phyloP scores from a whole-genome alignment of 331 rosid species.

The Cydonia oblonga region DNA sequence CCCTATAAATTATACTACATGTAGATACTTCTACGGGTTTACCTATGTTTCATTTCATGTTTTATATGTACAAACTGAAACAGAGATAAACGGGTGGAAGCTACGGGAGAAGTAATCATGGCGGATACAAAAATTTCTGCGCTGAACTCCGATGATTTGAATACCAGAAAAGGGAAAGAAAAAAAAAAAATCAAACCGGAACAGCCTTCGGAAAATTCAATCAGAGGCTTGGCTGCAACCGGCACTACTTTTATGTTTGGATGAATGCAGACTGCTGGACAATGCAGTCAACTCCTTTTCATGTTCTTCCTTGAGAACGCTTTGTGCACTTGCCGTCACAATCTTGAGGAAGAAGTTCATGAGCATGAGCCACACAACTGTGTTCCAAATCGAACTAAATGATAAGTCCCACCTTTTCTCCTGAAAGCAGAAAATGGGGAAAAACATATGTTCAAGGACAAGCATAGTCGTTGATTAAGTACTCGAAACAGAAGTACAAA shows the following conservation, averaged over 20 bases:
- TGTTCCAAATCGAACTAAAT: conserved; percentile 58
- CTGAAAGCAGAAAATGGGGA: conserved; percentile 20
- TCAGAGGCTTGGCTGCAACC: conserved; percentile 2
- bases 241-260: neutral
- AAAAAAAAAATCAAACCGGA: neutral
- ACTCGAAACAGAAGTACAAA: neutral
- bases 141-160: neutral
- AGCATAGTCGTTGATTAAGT: neutral
- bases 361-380: conserved; percentile 85
- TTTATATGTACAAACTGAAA: neutral
- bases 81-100: neutral
- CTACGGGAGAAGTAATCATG: neutral
- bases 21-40: neutral
- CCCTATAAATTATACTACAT: neutral
- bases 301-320: conserved; percentile 52
- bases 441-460: neutral
- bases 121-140: conserved; percentile 6
- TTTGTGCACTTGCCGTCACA: conserved; percentile 65
- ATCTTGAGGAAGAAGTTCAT: conserved; percentile 63
- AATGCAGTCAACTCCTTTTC: conserved; percentile 37
- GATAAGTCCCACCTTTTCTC: conserved; percentile 60
- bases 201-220: neutral
- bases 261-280: neutral
- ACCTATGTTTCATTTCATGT: neutral
- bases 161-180: neutral